Evolutionary conservation across 176 grass and related monocot genomes (phyloP), one percentile per base, ranked within the genome.

Genomic region (Hordeum marinum): DNA sequence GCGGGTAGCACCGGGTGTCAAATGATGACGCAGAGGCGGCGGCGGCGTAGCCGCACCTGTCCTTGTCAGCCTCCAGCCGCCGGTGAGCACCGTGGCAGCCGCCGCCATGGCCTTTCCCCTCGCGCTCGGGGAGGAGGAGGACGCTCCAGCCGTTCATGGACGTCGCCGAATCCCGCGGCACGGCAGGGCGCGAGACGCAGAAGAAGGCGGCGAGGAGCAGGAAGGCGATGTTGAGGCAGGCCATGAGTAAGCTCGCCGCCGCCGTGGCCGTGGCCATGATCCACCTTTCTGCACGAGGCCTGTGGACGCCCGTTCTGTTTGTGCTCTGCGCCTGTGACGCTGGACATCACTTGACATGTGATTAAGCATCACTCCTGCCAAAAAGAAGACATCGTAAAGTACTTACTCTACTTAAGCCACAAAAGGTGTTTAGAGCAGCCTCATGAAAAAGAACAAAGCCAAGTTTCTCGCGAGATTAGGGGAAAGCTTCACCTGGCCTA

Each of bases 191-290:
- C 36, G 63, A 48, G 79, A 89, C 8, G 79, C 13, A 39, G 75
- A 41, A 50, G 37, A 69, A 59, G 15, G 37, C 13, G 63, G 81
- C 12, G 17, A 92, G 77, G n/a, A 92, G 36, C 57, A 87, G 27
- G 75, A 83, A 84, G 81, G 82, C 29, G 39, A 64, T 50, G 35
- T 68, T 71, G 43, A 84, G 45, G 65, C 61, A 61, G 25, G 27
- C 42, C 75, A 34, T 45, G 17, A 52, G 34, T 15, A 27, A 35
- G 57, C 68, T 48, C 21, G 62, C 57, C 77, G 42, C 36, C 45
- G 68, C 4, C 17, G 41, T 26, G 1, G 68, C 4, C 17, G 41
- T 26, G 1, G 66, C 68, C 18, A 80, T 86, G 32, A 32, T 37
- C 4, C 2, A 26, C 4, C 4, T 3, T 52, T 37, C 52, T 7